These are phyloP conservation scores for Yamadazyma phyllophila DNA, from an alignment of 805 yeast genomes.

Conservation along the genomic window DNA sequence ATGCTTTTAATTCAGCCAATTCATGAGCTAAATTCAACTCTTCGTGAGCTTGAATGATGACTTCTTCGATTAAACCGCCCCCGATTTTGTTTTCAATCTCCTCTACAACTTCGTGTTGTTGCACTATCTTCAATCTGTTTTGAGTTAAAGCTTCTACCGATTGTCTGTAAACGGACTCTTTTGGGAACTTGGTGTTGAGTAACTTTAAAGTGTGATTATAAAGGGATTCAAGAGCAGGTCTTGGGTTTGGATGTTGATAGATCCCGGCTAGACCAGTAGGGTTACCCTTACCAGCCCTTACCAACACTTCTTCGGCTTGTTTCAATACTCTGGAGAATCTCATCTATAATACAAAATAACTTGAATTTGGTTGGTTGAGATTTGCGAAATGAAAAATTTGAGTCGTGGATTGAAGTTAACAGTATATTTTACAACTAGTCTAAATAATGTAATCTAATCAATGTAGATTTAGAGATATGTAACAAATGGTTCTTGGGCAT, in stretches of 20 bases:
- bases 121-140: conserved; percentile 65
- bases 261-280: conserved; percentile 84
- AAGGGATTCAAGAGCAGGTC: conserved; percentile 70
- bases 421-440: too few species aligned
- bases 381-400: conserved; percentile 2
- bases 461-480: too few species aligned
- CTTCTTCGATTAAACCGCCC: conserved; percentile 80
- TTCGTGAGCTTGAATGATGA: conserved; percentile 77
- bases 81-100: conserved; percentile 74
- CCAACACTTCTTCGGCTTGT: conserved; percentile 52
- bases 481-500: too few species aligned
- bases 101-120: conserved; percentile 56
- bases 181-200: conserved; percentile 62
- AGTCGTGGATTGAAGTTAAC: not conserved
- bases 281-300: conserved; percentile 58
- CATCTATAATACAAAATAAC: conserved; percentile 21
- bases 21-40: conserved; percentile 67
- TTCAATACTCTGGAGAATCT: conserved; percentile 41
- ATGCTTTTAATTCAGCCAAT: conserved; percentile 64
- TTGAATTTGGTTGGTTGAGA: conserved; percentile 14
- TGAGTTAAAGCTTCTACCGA: conserved; percentile 70
- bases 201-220: conserved; percentile 67
- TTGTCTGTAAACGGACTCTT: conserved; percentile 70
- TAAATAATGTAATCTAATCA: too few species aligned
- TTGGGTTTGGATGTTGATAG: conserved; percentile 77